Evolutionary conservation across 1,284 basidiomycete genomes (phyloP).

Genomic region (Cutaneotrichosporon cutaneum): DNA sequence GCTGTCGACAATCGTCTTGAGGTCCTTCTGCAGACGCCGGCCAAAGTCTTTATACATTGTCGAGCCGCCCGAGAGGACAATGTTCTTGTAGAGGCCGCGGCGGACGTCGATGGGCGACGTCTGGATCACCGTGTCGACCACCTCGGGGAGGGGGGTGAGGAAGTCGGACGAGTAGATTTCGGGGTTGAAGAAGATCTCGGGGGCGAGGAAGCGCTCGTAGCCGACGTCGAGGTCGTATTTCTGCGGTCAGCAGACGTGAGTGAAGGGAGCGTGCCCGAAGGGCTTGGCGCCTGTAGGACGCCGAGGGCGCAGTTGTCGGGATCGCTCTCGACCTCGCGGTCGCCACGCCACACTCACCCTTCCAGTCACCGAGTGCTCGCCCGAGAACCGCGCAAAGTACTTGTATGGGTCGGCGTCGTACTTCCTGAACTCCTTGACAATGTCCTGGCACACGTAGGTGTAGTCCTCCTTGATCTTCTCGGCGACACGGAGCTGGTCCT

Average conservation of each 20-base stretch:
- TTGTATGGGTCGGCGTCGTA: conserved; percentile 96
- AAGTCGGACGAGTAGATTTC: conserved; percentile 99
- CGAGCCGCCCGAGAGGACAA: conserved; percentile 89
- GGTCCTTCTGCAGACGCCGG: conserved; percentile 87
- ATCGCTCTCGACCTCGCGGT: not conserved
- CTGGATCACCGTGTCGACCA: conserved; percentile 96
- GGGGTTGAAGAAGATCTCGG: conserved; percentile 99
- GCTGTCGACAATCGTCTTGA: conserved; percentile 90
- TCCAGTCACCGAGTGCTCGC: conserved; percentile 88
- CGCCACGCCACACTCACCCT: conserved; percentile 61
- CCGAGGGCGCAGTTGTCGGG: too few species aligned
- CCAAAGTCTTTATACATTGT: conserved; percentile 99
- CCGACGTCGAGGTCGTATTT: conserved; percentile 92
- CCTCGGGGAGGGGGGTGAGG: conserved; percentile 91
- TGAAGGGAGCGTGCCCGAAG: too few species aligned
- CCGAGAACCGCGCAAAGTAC: conserved; percentile 91
- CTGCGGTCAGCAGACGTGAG: conserved; percentile 56
- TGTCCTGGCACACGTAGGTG: conserved; percentile 98
- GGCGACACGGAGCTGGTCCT: conserved; percentile 89
- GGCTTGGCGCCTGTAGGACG: too few species aligned
- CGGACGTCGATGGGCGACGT: conserved; percentile 94
- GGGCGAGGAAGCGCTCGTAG: conserved; percentile 97
- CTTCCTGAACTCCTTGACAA: conserved; percentile 97
- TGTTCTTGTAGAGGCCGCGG: conserved; percentile 95
- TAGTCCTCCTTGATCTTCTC: conserved; percentile 98